These are phyloP conservation scores for Darksidea phi DNA, from an alignment of 495 filamentous ascomycete species.

Conservation along the genomic window DNA sequence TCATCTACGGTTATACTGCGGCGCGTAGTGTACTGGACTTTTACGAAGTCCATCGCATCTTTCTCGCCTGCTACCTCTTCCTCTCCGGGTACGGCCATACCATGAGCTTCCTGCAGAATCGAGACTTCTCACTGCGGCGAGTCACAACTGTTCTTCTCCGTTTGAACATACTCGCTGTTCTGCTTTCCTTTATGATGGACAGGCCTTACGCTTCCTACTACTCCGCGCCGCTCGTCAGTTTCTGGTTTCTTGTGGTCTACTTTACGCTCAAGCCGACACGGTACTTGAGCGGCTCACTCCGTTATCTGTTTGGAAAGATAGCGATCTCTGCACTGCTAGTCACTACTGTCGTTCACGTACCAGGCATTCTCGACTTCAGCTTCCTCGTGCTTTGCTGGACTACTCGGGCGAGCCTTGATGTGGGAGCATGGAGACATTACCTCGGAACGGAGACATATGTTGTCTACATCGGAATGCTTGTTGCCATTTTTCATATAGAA, in stretches of 20 bases:
- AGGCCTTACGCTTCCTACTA: slow-evolving; percentile 61
- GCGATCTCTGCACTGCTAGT: slow-evolving; percentile 47
- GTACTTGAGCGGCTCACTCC: slow-evolving; percentile 45
- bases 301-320: slow-evolving; percentile 53
- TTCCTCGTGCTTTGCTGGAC: slow-evolving; percentile 42
- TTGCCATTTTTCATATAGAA: slow-evolving; percentile 44
- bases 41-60: slow-evolving; percentile 55
- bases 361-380: slow-evolving; percentile 49
- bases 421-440: slow-evolving; percentile 49
- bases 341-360: slow-evolving; percentile 46
- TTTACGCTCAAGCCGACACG: slow-evolving; percentile 47
- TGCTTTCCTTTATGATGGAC: slow-evolving; percentile 57
- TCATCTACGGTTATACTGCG: slow-evolving; percentile 59
- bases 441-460: slow-evolving; percentile 53
- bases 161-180: slow-evolving; percentile 54
- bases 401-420: slow-evolving; percentile 49
- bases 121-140: slow-evolving; percentile 56
- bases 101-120: slow-evolving; percentile 53
- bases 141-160: slow-evolving; percentile 53
- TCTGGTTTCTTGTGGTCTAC: slow-evolving; percentile 61
- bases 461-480: slow-evolving; percentile 54
- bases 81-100: slow-evolving; percentile 62
- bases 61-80: slow-evolving; percentile 62
- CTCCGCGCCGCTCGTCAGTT: slow-evolving; percentile 58
- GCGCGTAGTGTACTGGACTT: slow-evolving; percentile 53